Base-by-base conservation (phyloP, 1,284 basidiomycete species). In the Ceratobasidium sp. region DNA sequence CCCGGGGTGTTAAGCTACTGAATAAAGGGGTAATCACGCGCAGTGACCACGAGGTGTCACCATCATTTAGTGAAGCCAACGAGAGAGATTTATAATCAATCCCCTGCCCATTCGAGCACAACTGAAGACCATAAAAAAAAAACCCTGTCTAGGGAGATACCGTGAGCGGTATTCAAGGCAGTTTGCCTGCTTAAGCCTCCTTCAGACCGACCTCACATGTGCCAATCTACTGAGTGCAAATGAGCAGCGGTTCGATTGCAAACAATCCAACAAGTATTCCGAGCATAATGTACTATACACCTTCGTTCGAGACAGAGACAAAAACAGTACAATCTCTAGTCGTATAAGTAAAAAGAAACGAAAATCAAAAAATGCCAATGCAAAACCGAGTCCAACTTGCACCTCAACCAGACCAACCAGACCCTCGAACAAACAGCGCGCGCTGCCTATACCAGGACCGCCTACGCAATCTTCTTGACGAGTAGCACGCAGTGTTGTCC, bases 401-500 rank as follows among this genome's bases (percentile, higher is more conserved):
- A 1, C 20, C 58, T 27, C 25, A 40, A 53, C 8, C 25, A 53
- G 50, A 53, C 27, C 25, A 53, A 53, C 4, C 13, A 17, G 15
- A 55, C 22, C 56, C 7, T 45, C 17, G 27, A 20, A 22, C 56
- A 1, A 20, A 43, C 56, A 43, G 25, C 10, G 15, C 31, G 13
- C 32, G n/a, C 17, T 35, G 34, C 35, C 13, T 35, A 20, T 22
- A 57, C 32, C 34, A 4, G 40, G 4, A 49, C 45, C 12, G 17
- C 22, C 17, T 62, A 43, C 69, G 68, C 70, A 40, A 67, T 56
- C 35, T 72, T 69, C 17, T 56, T 29, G 4, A 69, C 73, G 34
- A 65, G 42, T 15, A 81, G 75, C 17, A 81, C 73, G 72, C 79
- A 81, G 74, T 83, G 82, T 73, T 83, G 82, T 0, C 81, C 82